A percentile compares a stretch with the other conserved stretches of the same genome.
phyloP scores from a whole-genome alignment of 139 green algal species.

The Chlorella vulgaris region DNA sequence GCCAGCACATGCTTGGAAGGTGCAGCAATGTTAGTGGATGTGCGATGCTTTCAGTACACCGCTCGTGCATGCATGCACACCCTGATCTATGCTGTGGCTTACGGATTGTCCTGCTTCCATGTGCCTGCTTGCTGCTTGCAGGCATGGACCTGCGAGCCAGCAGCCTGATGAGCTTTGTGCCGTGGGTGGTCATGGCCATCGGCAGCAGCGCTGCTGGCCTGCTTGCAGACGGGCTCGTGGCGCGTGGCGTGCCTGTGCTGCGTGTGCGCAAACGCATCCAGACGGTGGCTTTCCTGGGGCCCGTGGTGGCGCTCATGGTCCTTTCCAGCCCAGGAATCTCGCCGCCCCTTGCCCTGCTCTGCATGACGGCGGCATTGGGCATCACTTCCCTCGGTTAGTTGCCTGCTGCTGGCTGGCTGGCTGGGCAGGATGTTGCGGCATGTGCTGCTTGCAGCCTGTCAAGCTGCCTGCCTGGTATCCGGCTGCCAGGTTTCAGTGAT shows the following conservation, averaged over 20 bases:
- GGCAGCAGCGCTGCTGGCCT: slow-evolving; percentile 68
- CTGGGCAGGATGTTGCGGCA: not conserved
- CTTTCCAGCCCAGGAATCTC: slow-evolving; percentile 49
- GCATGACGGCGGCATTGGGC: slow-evolving; percentile 80
- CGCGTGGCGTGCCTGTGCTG: slow-evolving; percentile 19
- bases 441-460: not conserved
- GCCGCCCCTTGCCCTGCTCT: slow-evolving; percentile 49
- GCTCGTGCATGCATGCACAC: no score
- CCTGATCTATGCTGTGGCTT: no score
- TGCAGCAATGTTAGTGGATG: no score
- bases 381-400: slow-evolving; percentile 78
- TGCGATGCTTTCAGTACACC: not conserved
- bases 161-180: slow-evolving; percentile 80
- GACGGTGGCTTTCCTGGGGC: slow-evolving; percentile 78
- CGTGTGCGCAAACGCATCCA: slow-evolving; percentile 76
- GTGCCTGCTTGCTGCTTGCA: no score
- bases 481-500: no score
- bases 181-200: slow-evolving; percentile 87
- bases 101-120: no score
- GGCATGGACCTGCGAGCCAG: slow-evolving; percentile 77
- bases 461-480: no score
- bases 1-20: not conserved
- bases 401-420: not conserved
- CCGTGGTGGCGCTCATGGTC: slow-evolving; percentile 72
- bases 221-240: slow-evolving; percentile 77